A percentile compares a stretch with the other conserved stretches of the same genome.
These are phyloP conservation scores for Pseudocercospora vitis DNA, from an alignment of 2,329 filamentous ascomycete species.

Conservation along the genomic window DNA sequence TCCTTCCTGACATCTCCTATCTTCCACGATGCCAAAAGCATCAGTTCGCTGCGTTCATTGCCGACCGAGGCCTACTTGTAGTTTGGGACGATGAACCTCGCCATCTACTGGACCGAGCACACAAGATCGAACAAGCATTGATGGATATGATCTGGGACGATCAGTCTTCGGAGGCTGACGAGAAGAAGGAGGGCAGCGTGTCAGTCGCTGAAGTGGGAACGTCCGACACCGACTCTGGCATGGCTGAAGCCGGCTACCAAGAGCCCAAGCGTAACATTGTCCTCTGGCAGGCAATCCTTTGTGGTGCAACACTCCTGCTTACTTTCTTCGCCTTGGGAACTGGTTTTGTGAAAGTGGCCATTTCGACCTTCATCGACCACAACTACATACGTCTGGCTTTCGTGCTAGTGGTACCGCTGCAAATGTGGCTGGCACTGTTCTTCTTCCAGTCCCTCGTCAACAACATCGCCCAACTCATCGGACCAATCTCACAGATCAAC, in stretches of 20 bases:
- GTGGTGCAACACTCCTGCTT: slow-evolving; percentile 55
- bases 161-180: slow-evolving; percentile 42
- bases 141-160: slow-evolving; percentile 61
- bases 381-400: slow-evolving; percentile 58
- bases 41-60: slow-evolving; percentile 65
- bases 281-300: slow-evolving; percentile 57
- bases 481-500: slow-evolving; percentile 47
- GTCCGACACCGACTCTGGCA: slow-evolving; percentile 34
- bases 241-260: slow-evolving; percentile 42
- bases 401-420: slow-evolving; percentile 52
- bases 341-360: slow-evolving; percentile 57
- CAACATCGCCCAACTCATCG: slow-evolving; percentile 45
- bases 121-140: slow-evolving; percentile 54
- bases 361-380: slow-evolving; percentile 56
- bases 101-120: slow-evolving; percentile 54
- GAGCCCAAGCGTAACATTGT: slow-evolving; percentile 51
- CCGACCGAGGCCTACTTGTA: slow-evolving; percentile 58
- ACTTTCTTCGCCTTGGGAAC: slow-evolving; percentile 55
- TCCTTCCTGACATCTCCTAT: slow-evolving; percentile 58
- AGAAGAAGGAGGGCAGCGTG: slow-evolving; percentile 45
- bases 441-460: slow-evolving; percentile 50
- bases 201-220: slow-evolving; percentile 35
- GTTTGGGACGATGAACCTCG: slow-evolving; percentile 65
- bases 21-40: slow-evolving; percentile 63
- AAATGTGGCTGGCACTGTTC: slow-evolving; percentile 60